phyloP scores from a whole-genome alignment of 148 eudicot species.

The Fagopyrum tataricum region DNA sequence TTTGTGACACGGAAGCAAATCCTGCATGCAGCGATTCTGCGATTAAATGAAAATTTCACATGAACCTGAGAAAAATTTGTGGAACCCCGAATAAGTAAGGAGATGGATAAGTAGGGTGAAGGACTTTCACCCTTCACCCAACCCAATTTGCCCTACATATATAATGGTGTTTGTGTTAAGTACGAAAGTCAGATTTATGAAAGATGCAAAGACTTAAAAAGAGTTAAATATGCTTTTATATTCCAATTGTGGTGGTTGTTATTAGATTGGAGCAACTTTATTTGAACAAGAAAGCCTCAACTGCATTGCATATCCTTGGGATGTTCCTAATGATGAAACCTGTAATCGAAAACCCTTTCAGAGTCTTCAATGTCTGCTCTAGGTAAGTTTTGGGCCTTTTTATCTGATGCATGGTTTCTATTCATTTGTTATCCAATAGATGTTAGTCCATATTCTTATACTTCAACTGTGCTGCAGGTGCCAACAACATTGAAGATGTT shows the following conservation, averaged over 20 bases:
- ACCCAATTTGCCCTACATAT: too few species aligned
- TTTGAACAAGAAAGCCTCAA: constrained; percentile 68
- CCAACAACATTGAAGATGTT: constrained; percentile 60
- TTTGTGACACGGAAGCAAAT: not conserved
- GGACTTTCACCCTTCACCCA: too few species aligned
- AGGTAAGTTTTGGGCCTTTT: constrained; percentile 36
- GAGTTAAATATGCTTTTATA: too few species aligned
- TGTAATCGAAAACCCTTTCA: constrained; percentile 37
- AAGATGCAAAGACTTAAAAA: too few species aligned
- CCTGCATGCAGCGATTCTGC: not conserved
- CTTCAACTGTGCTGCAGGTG: constrained; percentile 43
- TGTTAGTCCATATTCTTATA: constrained; percentile 9
- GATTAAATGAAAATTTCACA: too few species aligned
- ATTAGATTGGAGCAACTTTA: constrained; percentile 80
- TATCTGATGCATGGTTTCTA: not conserved
- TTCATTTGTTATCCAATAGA: not conserved
- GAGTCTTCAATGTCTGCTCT: constrained; percentile 65
- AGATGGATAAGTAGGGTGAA: too few species aligned
- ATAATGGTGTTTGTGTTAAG: too few species aligned
- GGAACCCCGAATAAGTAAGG: too few species aligned
- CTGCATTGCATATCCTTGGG: constrained; percentile 46
- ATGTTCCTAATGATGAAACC: constrained; percentile 21
- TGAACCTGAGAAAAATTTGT: too few species aligned
- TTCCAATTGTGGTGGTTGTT: not conserved
- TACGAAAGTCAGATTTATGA: too few species aligned